These are phyloP conservation scores for Venustampulla echinocandica DNA, from an alignment of 495 filamentous ascomycete species.

Conservation along the genomic window DNA sequence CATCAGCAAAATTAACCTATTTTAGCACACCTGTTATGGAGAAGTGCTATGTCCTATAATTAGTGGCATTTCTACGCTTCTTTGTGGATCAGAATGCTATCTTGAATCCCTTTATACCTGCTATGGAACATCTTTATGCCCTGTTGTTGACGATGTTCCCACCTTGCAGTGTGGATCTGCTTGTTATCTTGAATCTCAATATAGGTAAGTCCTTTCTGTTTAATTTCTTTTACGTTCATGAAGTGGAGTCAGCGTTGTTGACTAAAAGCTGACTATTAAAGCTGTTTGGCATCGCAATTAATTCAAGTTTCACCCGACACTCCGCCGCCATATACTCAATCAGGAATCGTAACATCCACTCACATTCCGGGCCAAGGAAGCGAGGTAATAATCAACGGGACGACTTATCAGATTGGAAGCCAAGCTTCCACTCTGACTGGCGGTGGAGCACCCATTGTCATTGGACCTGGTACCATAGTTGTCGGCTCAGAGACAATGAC, in stretches of 20 bases:
- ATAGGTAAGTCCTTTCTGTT: not conserved
- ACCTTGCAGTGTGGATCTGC: not conserved
- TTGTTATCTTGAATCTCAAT: not conserved
- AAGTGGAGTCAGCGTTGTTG: not conserved
- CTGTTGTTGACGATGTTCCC: not conserved
- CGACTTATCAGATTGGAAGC: not conserved
- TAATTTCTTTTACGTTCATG: not conserved
- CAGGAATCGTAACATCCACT: too few species aligned
- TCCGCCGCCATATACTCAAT: too few species aligned
- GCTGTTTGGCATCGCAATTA: not conserved
- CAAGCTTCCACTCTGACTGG: not conserved
- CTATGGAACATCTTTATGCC: not conserved
- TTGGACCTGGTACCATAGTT: not conserved
- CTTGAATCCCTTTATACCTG: not conserved
- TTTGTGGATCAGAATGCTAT: not conserved
- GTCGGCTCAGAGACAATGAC: not conserved
- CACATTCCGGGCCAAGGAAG: not conserved
- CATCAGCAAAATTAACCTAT: not conserved
- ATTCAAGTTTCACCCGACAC: not conserved
- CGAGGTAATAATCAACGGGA: not conserved
- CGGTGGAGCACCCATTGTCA: not conserved
- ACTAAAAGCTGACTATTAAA: not conserved
- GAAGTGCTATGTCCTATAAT: not conserved
- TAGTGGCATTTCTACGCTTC: not conserved
- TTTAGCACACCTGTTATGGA: not conserved